phyloP scores from a whole-genome alignment of 148 eudicot species.

The Rhododendron ovatum region DNA sequence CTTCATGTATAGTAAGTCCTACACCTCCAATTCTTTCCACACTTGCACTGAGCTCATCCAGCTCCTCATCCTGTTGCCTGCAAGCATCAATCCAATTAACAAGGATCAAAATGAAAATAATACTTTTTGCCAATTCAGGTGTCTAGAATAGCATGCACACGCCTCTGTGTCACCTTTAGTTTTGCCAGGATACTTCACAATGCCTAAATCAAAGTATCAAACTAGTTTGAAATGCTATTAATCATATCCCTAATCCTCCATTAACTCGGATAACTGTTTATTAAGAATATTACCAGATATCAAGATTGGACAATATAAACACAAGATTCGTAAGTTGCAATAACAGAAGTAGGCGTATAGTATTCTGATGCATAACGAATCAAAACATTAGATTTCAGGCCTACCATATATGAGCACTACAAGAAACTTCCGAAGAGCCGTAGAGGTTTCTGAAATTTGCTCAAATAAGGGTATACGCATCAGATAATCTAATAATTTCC shows the following conservation, averaged over 20 bases:
- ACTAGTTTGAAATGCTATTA: background rate
- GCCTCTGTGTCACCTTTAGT: background rate
- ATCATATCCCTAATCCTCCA: background rate
- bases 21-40: conserved; percentile 87
- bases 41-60: conserved; percentile 87
- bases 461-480: background rate
- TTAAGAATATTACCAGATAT: background rate
- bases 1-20: conserved; percentile 91
- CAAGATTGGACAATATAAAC: background rate
- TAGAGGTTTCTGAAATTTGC: background rate
- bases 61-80: conserved; percentile 96
- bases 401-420: background rate
- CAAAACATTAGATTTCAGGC: background rate
- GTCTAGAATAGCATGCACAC: background rate
- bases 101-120: background rate
- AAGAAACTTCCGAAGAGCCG: background rate
- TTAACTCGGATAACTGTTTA: background rate
- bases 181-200: background rate
- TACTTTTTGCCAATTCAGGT: background rate
- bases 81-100: conserved; percentile 17
- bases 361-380: background rate
- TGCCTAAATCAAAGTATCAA: background rate
- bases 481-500: background rate
- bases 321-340: background rate
- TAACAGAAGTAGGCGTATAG: background rate